Evolutionary conservation across 257 asterid species (phyloP), one percentile per base, ranked within the genome.

Genomic region (Rehmannia glutinosa): DNA sequence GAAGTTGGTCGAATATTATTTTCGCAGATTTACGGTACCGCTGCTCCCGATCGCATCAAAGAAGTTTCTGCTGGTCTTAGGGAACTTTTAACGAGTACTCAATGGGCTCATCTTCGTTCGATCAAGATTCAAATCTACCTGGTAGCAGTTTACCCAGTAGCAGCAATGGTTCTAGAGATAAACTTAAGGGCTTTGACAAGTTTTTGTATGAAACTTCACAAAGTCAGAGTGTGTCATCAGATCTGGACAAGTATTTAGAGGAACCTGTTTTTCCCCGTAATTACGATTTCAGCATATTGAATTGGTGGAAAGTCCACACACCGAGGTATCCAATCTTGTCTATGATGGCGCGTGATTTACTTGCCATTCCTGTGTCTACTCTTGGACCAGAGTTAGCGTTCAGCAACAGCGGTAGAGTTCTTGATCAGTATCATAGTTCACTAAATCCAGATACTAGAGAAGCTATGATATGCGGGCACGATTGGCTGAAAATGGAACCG

Each of bases 291-390:
- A 85, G 86, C 81, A 80, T 94, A 69, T 80, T 94, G 59, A 91
- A 94, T 79, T 94, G 99, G 99, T 94, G 99, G 99, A 94, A 87
- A 80, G 99, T 94, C 52, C 97, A 94, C 72, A 87, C 92, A 1
- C 99, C 99, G 5, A 85, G 97, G 88, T 91, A 94, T 69, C 97
- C 99, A 10, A 81, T 87, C 62, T 84, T 91, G 76, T 94, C 99
- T 9, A 80, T 84, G 88, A 87, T 94, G 89, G 99, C 99, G 3
- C 96, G 97, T 8, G 99, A 94, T 79, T 62, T 91, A 50, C 86
- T 94, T 77, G 92, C 83, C 6, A 73, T 88, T 68, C 97, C 97
- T 6, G 85, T 87, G 52, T 86, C 97, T 35, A 88, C 97, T 35
- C 86, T 94, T 68, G 95, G 83, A 38, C 84, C 78, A 5, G 97